Evolutionary conservation across 2,329 filamentous ascomycete species (phyloP), one percentile per base, ranked within the genome.

Genomic region (Tolypocladium endophyticum): DNA sequence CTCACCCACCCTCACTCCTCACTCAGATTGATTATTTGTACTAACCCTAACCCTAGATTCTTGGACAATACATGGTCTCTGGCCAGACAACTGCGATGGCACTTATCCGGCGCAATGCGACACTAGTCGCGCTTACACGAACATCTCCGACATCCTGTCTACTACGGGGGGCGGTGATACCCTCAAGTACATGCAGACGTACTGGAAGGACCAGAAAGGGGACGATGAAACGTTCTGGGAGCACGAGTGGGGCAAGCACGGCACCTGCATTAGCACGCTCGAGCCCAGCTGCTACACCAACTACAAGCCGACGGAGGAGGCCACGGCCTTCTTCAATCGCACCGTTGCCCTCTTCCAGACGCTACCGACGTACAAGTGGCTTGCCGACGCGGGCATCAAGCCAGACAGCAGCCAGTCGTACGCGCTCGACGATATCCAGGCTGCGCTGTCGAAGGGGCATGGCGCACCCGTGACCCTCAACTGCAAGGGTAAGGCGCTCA

Each of bases 181-280:
- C 3, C 77, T 91, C 1, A 72, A 74, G 2, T 87, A 85, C 69
- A 91, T 91, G 88, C 73, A 81, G 57, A 82, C 75, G 2, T 89
- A 87, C 74, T 91, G 88, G 88, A 86, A 89, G 69, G 84, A 87
- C 68, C 82, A 86, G 71, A 69, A 81, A 56, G 87, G 86, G 59
- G 73, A 85, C 50, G 82, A 87, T 64, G 81, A 87, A 65, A 74
- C 73, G 14, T 83, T 91, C 65, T 91, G 88, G 88, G 77, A 87
- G 69, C 87, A 90, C 70, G 88, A 91, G 72, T 90, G 86, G 86
- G 77, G 77, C 64, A 91, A 89, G 70, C 88, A 91, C 70, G 88
- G 88, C 61, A 80, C 78, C 20, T 90, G 88, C 73, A 83, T 90
- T 64, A 84, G 78, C 65, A 91, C 88, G 0, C 78, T 91, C 12